Evolutionary conservation across 805 yeast species (phyloP), one percentile per base, ranked within the genome.

Genomic region (Monosporozyma servazzii): DNA sequence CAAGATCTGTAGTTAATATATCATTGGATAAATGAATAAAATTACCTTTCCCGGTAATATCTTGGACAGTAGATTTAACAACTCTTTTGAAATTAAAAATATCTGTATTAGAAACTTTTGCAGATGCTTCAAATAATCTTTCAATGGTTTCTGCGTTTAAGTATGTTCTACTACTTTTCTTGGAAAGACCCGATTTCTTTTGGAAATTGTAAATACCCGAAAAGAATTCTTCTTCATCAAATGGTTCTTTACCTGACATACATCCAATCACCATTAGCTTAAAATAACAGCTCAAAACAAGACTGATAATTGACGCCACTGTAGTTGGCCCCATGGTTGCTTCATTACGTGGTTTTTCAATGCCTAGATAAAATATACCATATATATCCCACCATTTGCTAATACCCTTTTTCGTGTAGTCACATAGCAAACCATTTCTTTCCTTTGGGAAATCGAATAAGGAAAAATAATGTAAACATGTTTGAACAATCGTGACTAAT

Each of bases 391-490:
- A 91, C 97, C 98, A 91, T 45, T 75, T 72, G 2, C 66, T 60
- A 23, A 88, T 76, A 0, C 95, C 95, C 21, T 69, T 74, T 54
- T 83, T 84, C 0, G 99, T 91, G 51, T 77, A 75, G 52, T 80
- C 78, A 65, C 98, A 91, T 2, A 89, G 69, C 15, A 91, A 70
- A 0, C 99, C 98, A 68, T 93, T 97, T 51, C 87, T 86, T 56
- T 76, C 80, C 31, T 70, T 69, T 15, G 52, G 51, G 0, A 88
- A 82, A 48, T 81, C 84, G 13, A 88, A 72, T 42, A 88, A 67
- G 51, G 82, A 86, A 66, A 86, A 90, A 66, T 89, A 90, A 59
- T 79, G 84, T 23, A 91, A 73, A 41, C 86, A 78, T 1, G 82
- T 80, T 67, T 91, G 99, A 1, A 87, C 71, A 25, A 88, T 64